Conservation (phyloP, 176 grass and related monocot genomes). For the Musa troglodytarum region DNA sequence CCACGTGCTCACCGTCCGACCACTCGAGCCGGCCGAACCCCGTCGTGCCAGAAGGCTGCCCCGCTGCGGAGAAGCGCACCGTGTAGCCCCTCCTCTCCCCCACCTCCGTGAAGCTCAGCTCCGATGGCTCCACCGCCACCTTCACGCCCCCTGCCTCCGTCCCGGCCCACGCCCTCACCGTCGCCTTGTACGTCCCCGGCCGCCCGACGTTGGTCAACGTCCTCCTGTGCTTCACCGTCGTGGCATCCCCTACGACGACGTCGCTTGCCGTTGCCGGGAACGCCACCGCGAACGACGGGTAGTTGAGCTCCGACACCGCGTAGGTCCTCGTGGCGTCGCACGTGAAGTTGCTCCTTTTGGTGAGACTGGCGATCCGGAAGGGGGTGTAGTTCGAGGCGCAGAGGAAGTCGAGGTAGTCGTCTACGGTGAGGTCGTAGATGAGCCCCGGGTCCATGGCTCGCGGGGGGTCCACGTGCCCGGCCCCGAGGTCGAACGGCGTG, state of each 20-base stretch:
- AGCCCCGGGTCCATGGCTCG: slow-evolving; percentile 21
- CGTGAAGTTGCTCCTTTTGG: slow-evolving; percentile 24
- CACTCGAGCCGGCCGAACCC: slow-evolving; percentile 67
- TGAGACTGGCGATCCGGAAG: slow-evolving; percentile 56
- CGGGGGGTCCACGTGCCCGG: slow-evolving; percentile 18
- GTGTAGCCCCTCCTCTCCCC: slow-evolving; percentile 81
- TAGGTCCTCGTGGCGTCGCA: slow-evolving; percentile 46
- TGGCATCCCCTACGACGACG: background rate
- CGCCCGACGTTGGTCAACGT: slow-evolving; percentile 70
- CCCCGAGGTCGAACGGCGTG: slow-evolving; percentile 24
- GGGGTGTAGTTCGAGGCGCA: slow-evolving; percentile 52
- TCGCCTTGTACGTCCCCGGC: slow-evolving; percentile 52
- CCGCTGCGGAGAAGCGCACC: slow-evolving; percentile 51
- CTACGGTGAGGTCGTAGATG: slow-evolving; percentile 10
- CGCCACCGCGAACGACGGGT: slow-evolving; percentile 65
- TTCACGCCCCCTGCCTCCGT: slow-evolving; percentile 12
- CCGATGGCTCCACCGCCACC: slow-evolving; percentile 40
- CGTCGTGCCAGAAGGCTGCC: slow-evolving; percentile 46
- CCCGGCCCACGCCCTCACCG: slow-evolving; percentile 11
- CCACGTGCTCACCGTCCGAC: slow-evolving; percentile 75
- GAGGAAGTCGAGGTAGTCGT: slow-evolving; percentile 72
- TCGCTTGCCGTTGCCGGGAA: slow-evolving; percentile 46
- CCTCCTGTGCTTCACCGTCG: slow-evolving; percentile 50
- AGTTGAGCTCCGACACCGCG: slow-evolving; percentile 54
- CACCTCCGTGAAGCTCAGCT: slow-evolving; percentile 44